These are phyloP conservation scores for Ephemerocybe angulata DNA, from an alignment of 768 basidiomycete genomes.

Conservation along the genomic window DNA sequence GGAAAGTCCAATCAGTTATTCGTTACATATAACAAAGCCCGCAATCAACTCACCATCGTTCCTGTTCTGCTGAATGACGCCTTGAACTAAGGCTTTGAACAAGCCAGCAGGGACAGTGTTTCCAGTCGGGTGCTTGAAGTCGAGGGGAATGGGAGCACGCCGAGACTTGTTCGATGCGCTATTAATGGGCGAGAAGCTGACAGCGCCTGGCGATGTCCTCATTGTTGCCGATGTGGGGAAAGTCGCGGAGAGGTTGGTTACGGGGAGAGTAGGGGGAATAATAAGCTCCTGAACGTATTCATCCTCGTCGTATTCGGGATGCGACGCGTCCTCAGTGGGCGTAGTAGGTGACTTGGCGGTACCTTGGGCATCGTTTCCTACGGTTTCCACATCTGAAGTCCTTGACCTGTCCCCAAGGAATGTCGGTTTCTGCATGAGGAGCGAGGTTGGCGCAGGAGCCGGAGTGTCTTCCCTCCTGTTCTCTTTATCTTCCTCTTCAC, in stretches of 20 bases:
- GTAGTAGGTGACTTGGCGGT: background rate
- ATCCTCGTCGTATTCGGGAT: conserved; percentile 20
- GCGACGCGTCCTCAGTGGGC: conserved; percentile 12
- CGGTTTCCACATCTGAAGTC: no score
- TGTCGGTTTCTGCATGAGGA: background rate
- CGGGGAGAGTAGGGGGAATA: conserved; percentile 19
- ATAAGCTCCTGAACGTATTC: conserved; percentile 22
- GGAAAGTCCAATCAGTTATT: background rate
- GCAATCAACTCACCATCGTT: background rate
- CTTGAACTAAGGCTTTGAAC: conserved; percentile 67
- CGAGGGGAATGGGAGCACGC: conserved; percentile 72
- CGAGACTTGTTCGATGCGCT: conserved; percentile 35
- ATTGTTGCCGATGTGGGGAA: conserved; percentile 2
- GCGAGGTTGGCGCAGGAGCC: background rate
- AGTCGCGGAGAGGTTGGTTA: conserved; percentile 20
- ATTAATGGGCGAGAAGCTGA: background rate
- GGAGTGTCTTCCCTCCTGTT: conserved; percentile 10
- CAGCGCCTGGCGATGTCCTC: background rate
- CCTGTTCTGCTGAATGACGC: conserved; percentile 24
- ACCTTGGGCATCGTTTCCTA: background rate
- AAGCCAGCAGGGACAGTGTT: conserved; percentile 83
- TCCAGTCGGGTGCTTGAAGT: conserved; percentile 55
- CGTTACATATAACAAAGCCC: background rate
- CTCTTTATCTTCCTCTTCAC: conserved; percentile 12
- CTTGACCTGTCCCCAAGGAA: background rate